Conservation (phyloP, 2,329 filamentous ascomycete genomes). For the Hypoxylon sp. region DNA sequence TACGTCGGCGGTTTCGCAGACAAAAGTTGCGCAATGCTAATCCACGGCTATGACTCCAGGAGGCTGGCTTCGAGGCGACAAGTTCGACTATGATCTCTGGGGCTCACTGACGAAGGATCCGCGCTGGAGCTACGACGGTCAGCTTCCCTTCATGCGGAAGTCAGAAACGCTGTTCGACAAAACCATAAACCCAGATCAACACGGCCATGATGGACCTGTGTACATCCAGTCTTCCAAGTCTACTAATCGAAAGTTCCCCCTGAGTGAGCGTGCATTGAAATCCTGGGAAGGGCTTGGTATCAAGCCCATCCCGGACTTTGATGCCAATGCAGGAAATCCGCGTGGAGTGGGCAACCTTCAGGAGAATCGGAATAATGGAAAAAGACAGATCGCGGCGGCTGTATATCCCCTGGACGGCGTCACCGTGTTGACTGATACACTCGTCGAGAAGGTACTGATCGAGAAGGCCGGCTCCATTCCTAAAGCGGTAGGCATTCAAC, state of each 20-base stretch:
- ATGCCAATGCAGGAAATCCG: constrained; percentile 36
- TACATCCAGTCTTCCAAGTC: constrained; percentile 37
- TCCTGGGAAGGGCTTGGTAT: constrained; percentile 48
- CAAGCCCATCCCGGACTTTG: constrained; percentile 15
- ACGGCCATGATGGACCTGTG: constrained; percentile 43
- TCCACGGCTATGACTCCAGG: no score
- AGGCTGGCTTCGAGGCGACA: no score
- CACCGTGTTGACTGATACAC: no score
- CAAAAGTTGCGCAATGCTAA: no score
- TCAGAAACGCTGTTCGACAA: constrained; percentile 41
- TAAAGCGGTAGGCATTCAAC: constrained; percentile 13
- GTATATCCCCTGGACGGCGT: no score
- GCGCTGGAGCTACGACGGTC: constrained; percentile 51
- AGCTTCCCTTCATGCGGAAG: constrained; percentile 52
- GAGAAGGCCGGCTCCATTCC: no score
- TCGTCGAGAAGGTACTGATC: no score
- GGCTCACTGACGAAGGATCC: constrained; percentile 45
- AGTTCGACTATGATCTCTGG: no score
- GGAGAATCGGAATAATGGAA: constrained; percentile 25
- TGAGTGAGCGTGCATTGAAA: constrained; percentile 41
- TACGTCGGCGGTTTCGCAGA: no score
- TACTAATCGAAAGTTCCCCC: constrained; percentile 46
- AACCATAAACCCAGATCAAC: constrained; percentile 24
- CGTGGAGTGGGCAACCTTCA: constrained; percentile 38
- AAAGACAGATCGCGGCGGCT: no score